A percentile compares a stretch with the other conserved stretches of the same genome.
phyloP scores from a whole-genome alignment of 805 yeast species.

The Diddensiella caesifluorescens region DNA sequence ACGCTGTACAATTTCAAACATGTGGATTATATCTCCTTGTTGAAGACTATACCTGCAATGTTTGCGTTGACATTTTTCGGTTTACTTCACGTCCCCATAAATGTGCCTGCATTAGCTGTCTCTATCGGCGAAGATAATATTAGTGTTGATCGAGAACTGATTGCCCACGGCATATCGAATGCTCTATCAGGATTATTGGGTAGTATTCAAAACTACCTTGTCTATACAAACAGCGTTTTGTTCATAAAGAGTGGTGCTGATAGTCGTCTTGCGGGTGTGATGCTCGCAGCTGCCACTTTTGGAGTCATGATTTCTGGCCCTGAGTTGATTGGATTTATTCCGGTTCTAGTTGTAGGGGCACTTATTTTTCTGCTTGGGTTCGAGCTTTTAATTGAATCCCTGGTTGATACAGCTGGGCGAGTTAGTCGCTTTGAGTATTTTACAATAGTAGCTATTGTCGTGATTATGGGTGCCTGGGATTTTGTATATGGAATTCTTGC shows the following conservation, averaged over 20 bases:
- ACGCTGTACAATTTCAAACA: conserved; percentile 57
- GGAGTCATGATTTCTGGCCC: conserved; percentile 86
- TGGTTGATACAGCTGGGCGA: conserved; percentile 77
- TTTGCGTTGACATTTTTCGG: conserved; percentile 94
- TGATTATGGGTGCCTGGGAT: conserved; percentile 93
- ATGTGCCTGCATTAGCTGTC: conserved; percentile 95
- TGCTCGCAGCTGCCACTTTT: conserved; percentile 77
- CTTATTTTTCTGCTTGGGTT: conserved; percentile 86
- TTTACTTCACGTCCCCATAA: conserved; percentile 91
- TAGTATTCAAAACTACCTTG: conserved; percentile 89
- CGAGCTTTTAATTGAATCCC: conserved; percentile 80
- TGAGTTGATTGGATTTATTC: conserved; percentile 85
- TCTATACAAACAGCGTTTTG: conserved; percentile 86
- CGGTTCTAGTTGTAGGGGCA: conserved; percentile 93
- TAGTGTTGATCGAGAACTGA: conserved; percentile 87
- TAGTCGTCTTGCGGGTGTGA: conserved; percentile 79
- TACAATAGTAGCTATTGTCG: conserved; percentile 80
- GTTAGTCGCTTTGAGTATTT: conserved; percentile 71
- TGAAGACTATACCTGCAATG: conserved; percentile 82
- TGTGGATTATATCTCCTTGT: conserved; percentile 71
- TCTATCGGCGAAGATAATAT: conserved; percentile 71
- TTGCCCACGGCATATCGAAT: conserved; percentile 93
- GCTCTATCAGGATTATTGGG: conserved; percentile 78
- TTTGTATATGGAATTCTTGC: conserved; percentile 88
- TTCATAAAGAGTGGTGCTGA: conserved; percentile 95